Evolutionary conservation across 1,284 basidiomycete genomes (phyloP).

Genomic region (Boletus smithii): DNA sequence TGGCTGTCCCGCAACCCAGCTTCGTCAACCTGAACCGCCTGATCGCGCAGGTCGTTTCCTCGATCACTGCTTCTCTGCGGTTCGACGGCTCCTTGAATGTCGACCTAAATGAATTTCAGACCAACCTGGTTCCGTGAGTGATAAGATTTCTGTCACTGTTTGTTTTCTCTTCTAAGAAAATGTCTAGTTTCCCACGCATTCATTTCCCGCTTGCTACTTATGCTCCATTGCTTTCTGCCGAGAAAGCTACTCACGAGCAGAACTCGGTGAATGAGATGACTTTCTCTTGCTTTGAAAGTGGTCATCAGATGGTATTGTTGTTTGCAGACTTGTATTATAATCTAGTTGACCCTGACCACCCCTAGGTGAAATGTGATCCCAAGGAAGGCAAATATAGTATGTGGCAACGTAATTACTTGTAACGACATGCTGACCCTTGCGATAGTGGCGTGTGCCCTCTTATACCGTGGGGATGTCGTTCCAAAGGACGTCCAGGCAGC

Average conservation of each 20-base stretch:
- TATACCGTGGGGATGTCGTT: slow-evolving; percentile 96
- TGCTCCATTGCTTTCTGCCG: slow-evolving; percentile 89
- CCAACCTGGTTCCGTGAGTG: slow-evolving; percentile 90
- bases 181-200: slow-evolving; percentile 85
- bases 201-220: slow-evolving; percentile 98
- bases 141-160: neutral
- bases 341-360: slow-evolving; percentile 9
- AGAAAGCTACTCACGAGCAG: slow-evolving; percentile 91
- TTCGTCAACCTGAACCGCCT: slow-evolving; percentile 96
- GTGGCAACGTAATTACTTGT: slow-evolving; percentile 27
- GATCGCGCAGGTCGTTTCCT: slow-evolving; percentile 98
- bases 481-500: slow-evolving; percentile 96
- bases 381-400: slow-evolving; percentile 95
- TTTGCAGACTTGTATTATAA: neutral
- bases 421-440: slow-evolving; percentile 1
- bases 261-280: slow-evolving; percentile 99
- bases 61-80: slow-evolving; percentile 94
- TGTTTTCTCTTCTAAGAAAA: slow-evolving; percentile 3
- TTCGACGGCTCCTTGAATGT: slow-evolving; percentile 99
- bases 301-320: slow-evolving; percentile 88
- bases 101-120: slow-evolving; percentile 98
- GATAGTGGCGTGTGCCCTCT: slow-evolving; percentile 80
- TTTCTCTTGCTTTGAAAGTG: slow-evolving; percentile 95
- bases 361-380: slow-evolving; percentile 86
- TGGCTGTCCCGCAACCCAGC: slow-evolving; percentile 83